phyloP scores from a whole-genome alignment of 2,329 filamentous ascomycete species.

The Xylaria sp. region DNA sequence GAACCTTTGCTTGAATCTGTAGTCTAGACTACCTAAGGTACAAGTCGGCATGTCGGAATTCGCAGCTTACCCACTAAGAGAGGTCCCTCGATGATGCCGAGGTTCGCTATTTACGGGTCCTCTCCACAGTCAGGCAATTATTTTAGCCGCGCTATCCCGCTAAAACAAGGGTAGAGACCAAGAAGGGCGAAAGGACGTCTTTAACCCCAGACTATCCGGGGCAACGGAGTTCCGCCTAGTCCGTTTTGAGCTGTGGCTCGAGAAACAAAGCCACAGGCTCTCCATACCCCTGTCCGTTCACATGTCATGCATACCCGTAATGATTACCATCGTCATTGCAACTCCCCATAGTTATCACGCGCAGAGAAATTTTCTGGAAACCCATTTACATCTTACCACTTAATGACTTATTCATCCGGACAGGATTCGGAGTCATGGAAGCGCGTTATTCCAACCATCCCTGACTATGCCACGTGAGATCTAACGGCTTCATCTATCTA shows the following conservation, averaged over 20 bases:
- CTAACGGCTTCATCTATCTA: not conserved
- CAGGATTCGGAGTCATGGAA: slow-evolving; percentile 22
- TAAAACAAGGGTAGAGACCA: slow-evolving; percentile 8
- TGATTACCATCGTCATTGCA: slow-evolving; percentile 3
- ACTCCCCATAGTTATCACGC: slow-evolving; percentile 18
- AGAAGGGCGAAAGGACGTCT: slow-evolving; percentile 25
- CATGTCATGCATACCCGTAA: slow-evolving; percentile 30
- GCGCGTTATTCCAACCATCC: not conserved
- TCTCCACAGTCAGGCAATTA: not conserved
- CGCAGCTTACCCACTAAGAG: not conserved
- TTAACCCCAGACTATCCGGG: slow-evolving; percentile 28
- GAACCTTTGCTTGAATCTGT: not conserved
- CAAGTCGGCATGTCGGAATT: slow-evolving; percentile 12
- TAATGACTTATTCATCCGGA: not conserved
- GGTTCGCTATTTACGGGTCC: not conserved
- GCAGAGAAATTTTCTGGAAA: slow-evolving; percentile 13
- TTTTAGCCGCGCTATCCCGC: slow-evolving; percentile 36
- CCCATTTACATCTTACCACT: not conserved
- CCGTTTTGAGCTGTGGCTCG: slow-evolving; percentile 21
- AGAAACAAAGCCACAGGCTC: slow-evolving; percentile 3
- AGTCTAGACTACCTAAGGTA: not conserved
- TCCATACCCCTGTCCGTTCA: slow-evolving; percentile 20
- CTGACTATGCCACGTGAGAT: slow-evolving; percentile 4
- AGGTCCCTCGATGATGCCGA: not conserved
- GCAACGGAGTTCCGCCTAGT: slow-evolving; percentile 20